Base-by-base conservation (phyloP, 2,329 filamentous ascomycete genomes). In the Sporothrix luriei region DNA sequence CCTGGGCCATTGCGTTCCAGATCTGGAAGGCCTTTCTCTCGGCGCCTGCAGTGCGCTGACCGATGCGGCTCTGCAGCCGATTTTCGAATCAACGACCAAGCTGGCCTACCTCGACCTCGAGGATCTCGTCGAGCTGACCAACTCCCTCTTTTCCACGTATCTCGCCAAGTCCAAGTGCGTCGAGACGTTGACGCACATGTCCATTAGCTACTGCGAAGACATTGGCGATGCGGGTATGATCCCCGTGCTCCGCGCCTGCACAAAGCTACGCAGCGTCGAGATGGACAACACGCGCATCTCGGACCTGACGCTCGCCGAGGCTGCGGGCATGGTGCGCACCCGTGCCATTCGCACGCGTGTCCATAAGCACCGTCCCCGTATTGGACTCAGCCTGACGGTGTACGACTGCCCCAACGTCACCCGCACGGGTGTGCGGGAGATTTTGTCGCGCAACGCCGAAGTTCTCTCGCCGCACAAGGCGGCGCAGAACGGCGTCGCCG, bases 221-320 rank as follows among this genome's bases (percentile, higher is more conserved):
- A 80, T 99, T 2, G 89, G 93, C 29, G 95, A 98, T 76, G 81
- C 84, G 0, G 94, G 94, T 69, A 91, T 97, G 86, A 83, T 97
- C 0, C 91, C 91, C 0, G 82, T 97, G 2, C 83, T 98, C 74
- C 92, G 93, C 76, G 86, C 84, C 40, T 97, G 93, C 78, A 84
- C 85, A 0, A 84, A 81, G 16, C 84, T 98, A 16, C 83, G 84
- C 62, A 91, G 85, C 40, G 81, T 97, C 16, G 92, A 96, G 67
- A 89, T 98, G 84, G 95, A 99, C 81, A 98, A 98, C 78, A 98
- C 94, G 0, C 89, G 91, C 61, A 88, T 97, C 72, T 94, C 92
- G 19, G 93, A 98, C 76, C 85, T 97, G 1, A 89, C 92, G 4
- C 87, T 98, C 11, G 87, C 90, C 69, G 94, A 97, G 82, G 93